These are phyloP conservation scores for Agrocybe pediades DNA, from an alignment of 768 basidiomycete genomes.

Conservation along the genomic window DNA sequence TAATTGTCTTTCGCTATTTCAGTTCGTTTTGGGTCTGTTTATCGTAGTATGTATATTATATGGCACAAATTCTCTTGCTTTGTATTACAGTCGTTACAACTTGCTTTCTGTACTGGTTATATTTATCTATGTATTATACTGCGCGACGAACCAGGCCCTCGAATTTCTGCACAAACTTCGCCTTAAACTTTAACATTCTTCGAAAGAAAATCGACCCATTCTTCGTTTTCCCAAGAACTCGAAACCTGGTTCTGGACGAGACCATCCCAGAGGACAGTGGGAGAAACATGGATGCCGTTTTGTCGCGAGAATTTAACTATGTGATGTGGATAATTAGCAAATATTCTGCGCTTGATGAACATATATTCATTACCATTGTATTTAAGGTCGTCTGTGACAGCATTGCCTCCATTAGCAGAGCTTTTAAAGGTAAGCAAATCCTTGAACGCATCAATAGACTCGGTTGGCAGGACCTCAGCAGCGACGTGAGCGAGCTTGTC, in stretches of 20 bases:
- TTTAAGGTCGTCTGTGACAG: slow-evolving; percentile 84
- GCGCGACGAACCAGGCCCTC: neutral
- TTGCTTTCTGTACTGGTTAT: neutral
- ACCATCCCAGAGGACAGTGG: slow-evolving; percentile 80
- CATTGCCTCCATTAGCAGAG: slow-evolving; percentile 77
- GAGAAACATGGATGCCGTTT: slow-evolving; percentile 91
- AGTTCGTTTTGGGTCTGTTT: neutral
- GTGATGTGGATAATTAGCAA: slow-evolving; percentile 1
- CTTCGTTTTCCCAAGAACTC: slow-evolving; percentile 78
- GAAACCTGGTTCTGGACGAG: slow-evolving; percentile 71
- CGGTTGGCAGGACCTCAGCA: slow-evolving; percentile 48
- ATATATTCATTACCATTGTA: slow-evolving; percentile 66
- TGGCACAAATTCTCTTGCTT: neutral
- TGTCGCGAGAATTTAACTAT: slow-evolving; percentile 90
- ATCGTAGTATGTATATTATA: no score
- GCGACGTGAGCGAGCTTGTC: slow-evolving; percentile 70
- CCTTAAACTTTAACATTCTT: slow-evolving; percentile 45
- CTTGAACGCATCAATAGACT: slow-evolving; percentile 53
- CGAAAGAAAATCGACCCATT: slow-evolving; percentile 79
- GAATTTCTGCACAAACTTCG: no score
- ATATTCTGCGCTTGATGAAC: neutral
- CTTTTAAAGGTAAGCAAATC: slow-evolving; percentile 65
- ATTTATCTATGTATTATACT: neutral
- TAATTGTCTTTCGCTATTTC: neutral
- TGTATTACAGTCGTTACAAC: no score